These are phyloP conservation scores for Geranium rotundifolium DNA, from an alignment of 345 rosid genomes.

Conservation along the genomic window DNA sequence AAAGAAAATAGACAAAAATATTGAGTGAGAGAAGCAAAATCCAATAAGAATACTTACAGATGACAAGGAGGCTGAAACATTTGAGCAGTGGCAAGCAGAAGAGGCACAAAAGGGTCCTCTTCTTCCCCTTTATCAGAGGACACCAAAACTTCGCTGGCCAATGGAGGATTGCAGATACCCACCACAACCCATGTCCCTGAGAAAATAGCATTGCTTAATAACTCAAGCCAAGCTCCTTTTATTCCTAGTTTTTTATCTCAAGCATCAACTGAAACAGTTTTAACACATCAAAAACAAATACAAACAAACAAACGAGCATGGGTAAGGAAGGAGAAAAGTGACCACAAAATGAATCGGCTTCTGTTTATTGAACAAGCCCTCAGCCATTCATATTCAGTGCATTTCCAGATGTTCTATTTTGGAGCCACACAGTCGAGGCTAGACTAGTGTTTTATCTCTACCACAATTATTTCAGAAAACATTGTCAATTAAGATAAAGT, in stretches of 20 bases:
- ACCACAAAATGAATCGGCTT: no score
- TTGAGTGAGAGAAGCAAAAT: not conserved
- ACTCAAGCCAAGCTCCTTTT: not conserved
- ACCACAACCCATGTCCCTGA: conserved; percentile 11
- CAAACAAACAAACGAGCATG: not conserved
- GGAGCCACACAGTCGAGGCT: no score
- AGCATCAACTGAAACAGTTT: not conserved
- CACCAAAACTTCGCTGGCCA: not conserved
- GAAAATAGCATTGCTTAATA: not conserved
- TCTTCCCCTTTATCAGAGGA: conserved; percentile 3
- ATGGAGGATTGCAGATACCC: not conserved
- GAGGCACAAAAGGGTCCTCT: conserved; percentile 2
- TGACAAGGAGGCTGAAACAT: not conserved
- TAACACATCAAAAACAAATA: not conserved
- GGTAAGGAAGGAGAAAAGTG: not conserved
- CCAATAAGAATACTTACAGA: not conserved
- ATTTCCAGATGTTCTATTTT: no score
- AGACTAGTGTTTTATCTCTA: no score
- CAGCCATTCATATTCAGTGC: no score
- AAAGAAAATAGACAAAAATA: not conserved
- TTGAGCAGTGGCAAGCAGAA: conserved; percentile 5
- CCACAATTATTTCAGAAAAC: no score
- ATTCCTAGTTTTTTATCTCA: not conserved
- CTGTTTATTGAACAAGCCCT: no score
- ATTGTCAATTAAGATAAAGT: no score